Evolutionary conservation across 2,329 filamentous ascomycete genomes (phyloP).

Genomic region (Cladophialophora carrionii): DNA sequence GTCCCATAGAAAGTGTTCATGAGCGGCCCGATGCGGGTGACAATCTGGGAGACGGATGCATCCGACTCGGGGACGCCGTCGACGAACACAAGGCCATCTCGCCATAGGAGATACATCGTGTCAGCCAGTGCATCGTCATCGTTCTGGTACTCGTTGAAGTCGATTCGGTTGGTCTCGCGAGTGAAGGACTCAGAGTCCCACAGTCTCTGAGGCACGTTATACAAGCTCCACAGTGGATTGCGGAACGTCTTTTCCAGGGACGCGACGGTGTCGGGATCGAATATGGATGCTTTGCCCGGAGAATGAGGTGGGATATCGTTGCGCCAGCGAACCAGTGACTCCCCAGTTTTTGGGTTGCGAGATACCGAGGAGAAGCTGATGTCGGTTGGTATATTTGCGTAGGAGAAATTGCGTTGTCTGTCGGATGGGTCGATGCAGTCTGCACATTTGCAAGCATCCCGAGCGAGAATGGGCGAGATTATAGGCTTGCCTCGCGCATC

Average conservation of each 20-base stretch:
- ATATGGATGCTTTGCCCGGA: conserved; percentile 31
- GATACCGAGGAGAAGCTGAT: conserved; percentile 49
- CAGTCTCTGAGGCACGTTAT: conserved; percentile 39
- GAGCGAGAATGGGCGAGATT: conserved; percentile 45
- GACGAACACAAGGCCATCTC: conserved; percentile 76
- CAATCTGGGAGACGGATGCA: conserved; percentile 68
- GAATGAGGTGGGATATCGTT: conserved; percentile 55
- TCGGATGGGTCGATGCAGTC: conserved; percentile 61
- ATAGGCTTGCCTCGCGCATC: conserved; percentile 14
- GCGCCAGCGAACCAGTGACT: conserved; percentile 64
- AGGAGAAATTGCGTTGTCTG: conserved; percentile 66
- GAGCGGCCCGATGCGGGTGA: conserved; percentile 72
- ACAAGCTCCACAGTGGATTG: conserved; percentile 44
- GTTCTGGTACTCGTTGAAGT: conserved; percentile 73
- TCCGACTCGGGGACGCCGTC: conserved; percentile 71
- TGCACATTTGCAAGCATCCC: conserved; percentile 60
- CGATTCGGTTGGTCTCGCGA: conserved; percentile 59
- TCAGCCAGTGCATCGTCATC: conserved; percentile 60
- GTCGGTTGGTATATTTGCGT: conserved; percentile 62
- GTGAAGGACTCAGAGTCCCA: conserved; percentile 52
- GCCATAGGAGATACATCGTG: conserved; percentile 65
- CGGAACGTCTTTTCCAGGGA: conserved; percentile 26
- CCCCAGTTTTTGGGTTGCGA: conserved; percentile 47
- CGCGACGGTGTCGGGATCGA: conserved; percentile 20
- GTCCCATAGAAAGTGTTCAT: conserved; percentile 88